Base-by-base conservation (phyloP, 345 rosid genomes). In the Citrus sp. region DNA sequence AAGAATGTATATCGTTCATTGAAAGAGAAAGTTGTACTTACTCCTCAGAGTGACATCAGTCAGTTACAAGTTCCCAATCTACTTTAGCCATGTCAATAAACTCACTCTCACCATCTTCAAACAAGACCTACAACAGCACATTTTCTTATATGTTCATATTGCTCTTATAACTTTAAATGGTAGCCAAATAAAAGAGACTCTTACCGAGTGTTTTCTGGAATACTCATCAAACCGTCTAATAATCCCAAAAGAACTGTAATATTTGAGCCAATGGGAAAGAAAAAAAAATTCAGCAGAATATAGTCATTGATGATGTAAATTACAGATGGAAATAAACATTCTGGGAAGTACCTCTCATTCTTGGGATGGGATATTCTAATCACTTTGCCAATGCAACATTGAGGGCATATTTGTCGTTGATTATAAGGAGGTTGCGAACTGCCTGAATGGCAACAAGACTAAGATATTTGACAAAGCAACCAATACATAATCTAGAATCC, bases 381-480 rank as follows among this genome's bases (percentile, higher is more conserved):
- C 69, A 94, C 90, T 87, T 84, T 87, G 59, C 93, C 99, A 46
- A 92, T 89, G 86, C 99, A 94, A 80, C 88, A 84, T 9, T 55
- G 82, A 34, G 80, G 74, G 81, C 78, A 51, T 38, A 66, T 58
- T 37, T 58, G 72, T 32, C 12, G 86, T 58, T 72, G 84, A 72
- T 72, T 74, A 73, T 35, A 72, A 78, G 77, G 85, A 80, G 80
- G 80, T 68, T 64, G 71, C 28, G 90, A 82, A 78, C 80, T 76
- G 86, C 93, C 97, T 95, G 86, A 74, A 78, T 60, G 25, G 42
- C 66, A 78, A 69, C 34, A 40, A 27, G 55, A n/a, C 34, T 64
- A 16, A 64, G 77, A 73, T 21, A 73, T 55, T 61, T 13, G 68
- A 38, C 28, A 73, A 59, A 75, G 64, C 54, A 80, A 32, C 55